These are phyloP conservation scores for Clavulina sp. DNA, from an alignment of 768 basidiomycete species.

Conservation along the genomic window DNA sequence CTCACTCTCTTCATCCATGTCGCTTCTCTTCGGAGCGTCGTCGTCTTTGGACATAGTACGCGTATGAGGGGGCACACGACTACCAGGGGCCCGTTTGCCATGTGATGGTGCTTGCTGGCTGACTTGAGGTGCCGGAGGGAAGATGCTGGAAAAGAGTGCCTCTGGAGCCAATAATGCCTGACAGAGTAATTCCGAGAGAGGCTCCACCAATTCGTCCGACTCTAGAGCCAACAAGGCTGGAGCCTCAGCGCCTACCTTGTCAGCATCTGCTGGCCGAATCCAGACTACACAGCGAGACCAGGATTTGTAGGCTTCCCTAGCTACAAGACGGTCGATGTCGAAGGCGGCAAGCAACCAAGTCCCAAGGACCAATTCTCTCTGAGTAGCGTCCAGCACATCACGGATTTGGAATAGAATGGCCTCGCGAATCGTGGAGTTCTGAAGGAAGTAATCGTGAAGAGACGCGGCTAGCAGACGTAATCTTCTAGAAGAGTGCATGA, in stretches of 20 bases:
- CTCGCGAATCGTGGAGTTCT: slow-evolving; percentile 29
- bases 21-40: slow-evolving; percentile 13
- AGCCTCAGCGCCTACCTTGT: not conserved
- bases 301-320: slow-evolving; percentile 29
- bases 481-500: slow-evolving; percentile 64
- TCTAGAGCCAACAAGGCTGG: slow-evolving; percentile 20
- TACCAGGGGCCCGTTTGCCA: not conserved
- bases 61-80: not conserved
- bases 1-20: slow-evolving; percentile 51
- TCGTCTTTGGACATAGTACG: not conserved
- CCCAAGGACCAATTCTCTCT: slow-evolving; percentile 43
- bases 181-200: slow-evolving; percentile 35
- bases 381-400: slow-evolving; percentile 30
- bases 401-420: slow-evolving; percentile 35
- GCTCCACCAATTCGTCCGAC: slow-evolving; percentile 3
- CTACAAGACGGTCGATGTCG: slow-evolving; percentile 52
- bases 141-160: slow-evolving; percentile 39
- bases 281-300: slow-evolving; percentile 30
- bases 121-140: slow-evolving; percentile 28
- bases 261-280: slow-evolving; percentile 2
- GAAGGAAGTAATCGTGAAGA: slow-evolving; percentile 48
- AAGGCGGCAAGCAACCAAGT: slow-evolving; percentile 56
- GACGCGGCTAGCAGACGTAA: slow-evolving; percentile 43
- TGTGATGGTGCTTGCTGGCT: not conserved
- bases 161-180: slow-evolving; percentile 42